Evolutionary conservation across 2,329 filamentous ascomycete genomes (phyloP), one percentile per base, ranked within the genome.

Genomic region (Calonectria crousiana): DNA sequence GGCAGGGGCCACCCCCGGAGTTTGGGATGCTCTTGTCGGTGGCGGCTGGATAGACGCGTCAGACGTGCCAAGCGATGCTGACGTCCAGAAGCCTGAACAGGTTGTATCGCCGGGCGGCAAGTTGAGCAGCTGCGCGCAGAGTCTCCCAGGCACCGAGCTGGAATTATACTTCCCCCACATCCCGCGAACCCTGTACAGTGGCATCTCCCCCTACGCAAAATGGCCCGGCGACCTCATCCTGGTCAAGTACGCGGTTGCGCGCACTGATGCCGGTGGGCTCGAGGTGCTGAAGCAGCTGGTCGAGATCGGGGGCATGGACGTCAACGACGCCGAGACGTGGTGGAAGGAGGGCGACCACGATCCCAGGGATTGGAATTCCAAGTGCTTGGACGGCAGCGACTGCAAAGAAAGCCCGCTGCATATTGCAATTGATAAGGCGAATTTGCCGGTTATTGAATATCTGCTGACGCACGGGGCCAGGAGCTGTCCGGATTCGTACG

Each of bases 231-330:
- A 72, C 20, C 38, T 47, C 1, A 13, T 58, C 1, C 32, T 72
- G 11, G 47, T 74, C 36, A 74, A 74, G 6, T 8, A 26, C 6
- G 72, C 72, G 9, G 44, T 64, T 14, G 41, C 72, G 36, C 72
- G 72, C 53, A 51, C 47, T 8, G 68, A 49, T 14, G 16, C 32
- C 3, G 72, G 65, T 1, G 64, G 72, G 9, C 34, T 74, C 9
- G n/a, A 68, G 34, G 69, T 74, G 3, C 30, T 74, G 36, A 67
- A 56, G 38, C 32, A 68, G 3, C 64, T 74, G 6, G 72, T 74
- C 13, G 68, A 74, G 41, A 58, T 74, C 0, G 72, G 72, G 6
- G 72, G 72, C 14, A 68, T 74, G 72, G 68, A 74, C n/a, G 64
- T 74, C 16, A 74, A 74, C 36, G 72, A 74, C 18, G 18, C 34